Conservation (phyloP, 805 yeast species). For the Candida maesae region DNA sequence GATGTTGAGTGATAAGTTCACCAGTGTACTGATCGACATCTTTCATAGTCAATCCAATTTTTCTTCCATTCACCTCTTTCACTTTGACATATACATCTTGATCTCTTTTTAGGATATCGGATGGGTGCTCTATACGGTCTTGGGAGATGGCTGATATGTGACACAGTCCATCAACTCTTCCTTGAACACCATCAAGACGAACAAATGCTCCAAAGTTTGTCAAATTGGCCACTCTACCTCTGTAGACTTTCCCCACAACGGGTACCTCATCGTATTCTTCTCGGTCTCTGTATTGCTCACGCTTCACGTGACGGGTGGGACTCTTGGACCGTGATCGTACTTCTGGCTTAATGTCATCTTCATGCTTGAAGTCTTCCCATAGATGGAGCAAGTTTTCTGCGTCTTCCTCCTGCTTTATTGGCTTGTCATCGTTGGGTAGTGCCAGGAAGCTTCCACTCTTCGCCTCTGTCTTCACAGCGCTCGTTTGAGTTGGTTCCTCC, state of each 20-base stretch:
- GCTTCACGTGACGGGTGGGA: not conserved
- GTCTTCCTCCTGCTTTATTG: constrained; percentile 21
- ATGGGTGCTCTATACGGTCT: constrained; percentile 51
- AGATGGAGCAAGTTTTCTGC: constrained; percentile 1
- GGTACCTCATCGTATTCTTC: constrained; percentile 28
- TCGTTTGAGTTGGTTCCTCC: too few relatives aligned
- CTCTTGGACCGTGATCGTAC: constrained; percentile 1
- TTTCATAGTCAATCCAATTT: constrained; percentile 62
- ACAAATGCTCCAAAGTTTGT: constrained; percentile 80
- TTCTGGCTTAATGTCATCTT: constrained; percentile 13
- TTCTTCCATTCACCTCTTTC: constrained; percentile 39
- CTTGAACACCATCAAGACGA: constrained; percentile 38
- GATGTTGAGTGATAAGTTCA: constrained; percentile 19
- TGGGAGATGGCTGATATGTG: constrained; percentile 68
- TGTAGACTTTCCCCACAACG: constrained; percentile 44
- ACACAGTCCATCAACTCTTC: constrained; percentile 55
- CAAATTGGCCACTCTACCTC: constrained; percentile 57
- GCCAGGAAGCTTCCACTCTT: constrained; percentile 15
- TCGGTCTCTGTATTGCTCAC: constrained; percentile 18
- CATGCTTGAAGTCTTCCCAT: constrained; percentile 24
- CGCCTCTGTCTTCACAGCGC: constrained; percentile 15
- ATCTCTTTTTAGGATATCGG: constrained; percentile 50
- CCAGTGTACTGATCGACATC: constrained; percentile 73
- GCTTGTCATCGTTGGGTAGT: constrained; percentile 18
- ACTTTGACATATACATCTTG: constrained; percentile 69